Conservation (phyloP, 768 basidiomycete species). For the Agrocybe pediades region DNA sequence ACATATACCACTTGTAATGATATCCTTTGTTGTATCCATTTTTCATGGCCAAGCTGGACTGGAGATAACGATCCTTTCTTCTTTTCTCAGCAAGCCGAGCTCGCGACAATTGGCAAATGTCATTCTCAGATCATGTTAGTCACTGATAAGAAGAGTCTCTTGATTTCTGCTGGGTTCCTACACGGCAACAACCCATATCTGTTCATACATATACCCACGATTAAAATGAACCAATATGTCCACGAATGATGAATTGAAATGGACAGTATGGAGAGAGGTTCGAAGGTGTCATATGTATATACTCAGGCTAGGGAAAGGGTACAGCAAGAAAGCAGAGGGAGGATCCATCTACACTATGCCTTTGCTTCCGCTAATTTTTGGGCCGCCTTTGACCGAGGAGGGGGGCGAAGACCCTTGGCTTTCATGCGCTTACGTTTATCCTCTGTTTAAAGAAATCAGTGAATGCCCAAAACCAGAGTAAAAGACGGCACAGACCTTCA, state of each 20-base stretch:
- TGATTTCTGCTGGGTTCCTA: neutral
- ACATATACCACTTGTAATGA: neutral
- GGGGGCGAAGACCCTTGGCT: constrained; percentile 70
- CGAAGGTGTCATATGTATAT: neutral
- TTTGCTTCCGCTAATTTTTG: constrained; percentile 24
- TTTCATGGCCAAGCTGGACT: neutral
- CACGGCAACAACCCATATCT: neutral
- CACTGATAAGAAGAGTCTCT: neutral
- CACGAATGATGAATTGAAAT: neutral
- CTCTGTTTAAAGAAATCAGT: constrained; percentile 41
- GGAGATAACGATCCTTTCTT: neutral
- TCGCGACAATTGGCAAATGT: neutral
- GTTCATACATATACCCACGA: neutral
- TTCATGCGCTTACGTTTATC: constrained; percentile 76
- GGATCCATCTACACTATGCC: constrained; percentile 18
- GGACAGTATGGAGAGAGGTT: neutral
- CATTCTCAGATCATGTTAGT: neutral
- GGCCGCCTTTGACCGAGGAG: constrained; percentile 45
- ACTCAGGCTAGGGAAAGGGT: neutral
- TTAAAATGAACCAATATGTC: neutral
- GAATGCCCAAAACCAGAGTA: constrained; percentile 3
- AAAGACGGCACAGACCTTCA: constrained; percentile 59
- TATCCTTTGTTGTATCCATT: neutral
- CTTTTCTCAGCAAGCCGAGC: neutral
- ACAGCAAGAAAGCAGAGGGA: neutral